Base-by-base conservation (phyloP, 148 eudicot species). In the Nyssa sinensis region DNA sequence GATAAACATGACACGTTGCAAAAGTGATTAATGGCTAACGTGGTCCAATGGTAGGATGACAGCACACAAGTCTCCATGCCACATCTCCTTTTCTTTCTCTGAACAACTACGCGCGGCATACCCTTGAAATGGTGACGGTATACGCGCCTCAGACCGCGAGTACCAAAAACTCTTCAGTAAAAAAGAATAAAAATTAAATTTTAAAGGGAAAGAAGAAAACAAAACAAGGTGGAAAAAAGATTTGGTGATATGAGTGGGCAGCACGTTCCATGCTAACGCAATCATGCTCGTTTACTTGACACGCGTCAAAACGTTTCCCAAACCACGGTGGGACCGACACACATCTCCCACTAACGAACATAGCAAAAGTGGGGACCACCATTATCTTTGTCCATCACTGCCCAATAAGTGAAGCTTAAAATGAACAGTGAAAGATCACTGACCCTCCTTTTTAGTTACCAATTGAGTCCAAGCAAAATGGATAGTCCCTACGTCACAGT, bases 211-310 rank as follows among this genome's bases (percentile, higher is more conserved):
- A 24, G 25, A 7, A 30, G 10, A 32, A 49, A 17, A 68, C 28
- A 47, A 28, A 44, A 34, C 7, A 17, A 51, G 17, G 71, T 17
- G 31, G 30, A 1, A 5, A n/a, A 24, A 33, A 30, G 32, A 47
- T 51, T 51, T 69, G 73, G n/a, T 55, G 63, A 21, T 55, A 14
- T 23, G 62, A 33, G 63, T 32, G 62, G 63, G 28, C 47, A 70
- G 62, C 73, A 57, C 64, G 47, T 33, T 58, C 65, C 49, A 58
- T 58, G 64, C 65, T 58, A 9, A 57, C 64, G 53, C 74, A 71
- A 24, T 33, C 59, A 55, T 19, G 4, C 21, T 24, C 21, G 24
- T 55, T n/a, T 8, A 35, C 13, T 8, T 14, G 53, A 71, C 65
- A 71, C 65, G 53, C 49, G 21, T 35, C 51, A 29, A 7, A 3